Percentiles rank a stretch among this genome's conserved stretches.
phyloP scores from a whole-genome alignment of 768 basidiomycete species.

The Boletus fagicola region DNA sequence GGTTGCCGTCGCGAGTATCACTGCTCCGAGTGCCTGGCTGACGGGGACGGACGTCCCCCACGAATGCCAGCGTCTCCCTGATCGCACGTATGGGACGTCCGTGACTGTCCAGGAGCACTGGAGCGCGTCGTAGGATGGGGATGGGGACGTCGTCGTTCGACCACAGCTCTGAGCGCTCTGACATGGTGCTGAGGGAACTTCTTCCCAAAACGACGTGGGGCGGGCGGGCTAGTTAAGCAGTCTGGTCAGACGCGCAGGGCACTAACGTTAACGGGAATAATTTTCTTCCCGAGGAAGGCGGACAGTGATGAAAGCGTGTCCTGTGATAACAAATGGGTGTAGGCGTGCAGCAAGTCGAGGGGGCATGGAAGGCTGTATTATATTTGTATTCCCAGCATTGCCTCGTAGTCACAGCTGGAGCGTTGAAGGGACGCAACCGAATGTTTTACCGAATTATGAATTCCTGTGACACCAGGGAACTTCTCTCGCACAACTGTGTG shows the following conservation, averaged over 20 bases:
- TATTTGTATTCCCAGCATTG: conserved; percentile 2
- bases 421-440: not conserved
- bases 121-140: conserved; percentile 39
- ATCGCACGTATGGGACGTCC: conserved; percentile 20
- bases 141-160: conserved; percentile 4
- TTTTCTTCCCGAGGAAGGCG: not conserved
- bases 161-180: conserved; percentile 1
- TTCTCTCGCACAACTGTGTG: not conserved
- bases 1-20: conserved; percentile 7
- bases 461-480: not conserved
- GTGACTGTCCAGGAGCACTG: conserved; percentile 34
- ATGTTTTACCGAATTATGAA: not conserved
- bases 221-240: not conserved
- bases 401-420: not conserved
- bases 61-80: conserved; percentile 4
- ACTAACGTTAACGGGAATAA: not conserved
- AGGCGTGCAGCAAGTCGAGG: not conserved
- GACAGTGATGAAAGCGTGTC: not conserved
- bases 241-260: not conserved
- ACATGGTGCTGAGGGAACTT: conserved; percentile 7
- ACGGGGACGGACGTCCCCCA: not conserved
- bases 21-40: not conserved
- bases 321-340: not conserved
- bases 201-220: not conserved
- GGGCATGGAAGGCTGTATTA: not conserved